Conservation (phyloP, 192 early-diverging fungal genomes). For the Neocallimastix lanati region DNA sequence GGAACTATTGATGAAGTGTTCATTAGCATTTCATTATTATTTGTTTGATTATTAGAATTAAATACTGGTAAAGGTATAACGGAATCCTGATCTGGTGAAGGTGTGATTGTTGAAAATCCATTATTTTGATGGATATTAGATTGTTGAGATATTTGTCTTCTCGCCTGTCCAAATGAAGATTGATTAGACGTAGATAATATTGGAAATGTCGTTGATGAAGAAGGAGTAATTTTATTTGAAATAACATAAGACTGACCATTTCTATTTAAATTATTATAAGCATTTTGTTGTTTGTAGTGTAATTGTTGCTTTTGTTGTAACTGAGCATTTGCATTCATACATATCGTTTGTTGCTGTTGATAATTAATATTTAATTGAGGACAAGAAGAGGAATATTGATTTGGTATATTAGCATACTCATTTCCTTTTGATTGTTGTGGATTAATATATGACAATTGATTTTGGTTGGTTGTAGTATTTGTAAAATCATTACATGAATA, state of each 20-base stretch:
- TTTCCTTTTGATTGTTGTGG: neutral
- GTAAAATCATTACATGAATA: neutral
- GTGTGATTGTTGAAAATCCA: neutral
- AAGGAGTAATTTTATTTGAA: neutral
- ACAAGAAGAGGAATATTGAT: neutral
- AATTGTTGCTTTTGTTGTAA: neutral
- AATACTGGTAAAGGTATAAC: neutral
- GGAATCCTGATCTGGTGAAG: neutral
- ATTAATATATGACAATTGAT: neutral
- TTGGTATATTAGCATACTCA: neutral
- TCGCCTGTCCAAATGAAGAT: neutral
- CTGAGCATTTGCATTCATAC: neutral
- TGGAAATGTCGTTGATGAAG: neutral
- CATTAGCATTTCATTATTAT: neutral
- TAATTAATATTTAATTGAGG: neutral
- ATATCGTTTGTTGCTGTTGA: neutral
- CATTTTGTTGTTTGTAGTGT: neutral
- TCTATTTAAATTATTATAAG: neutral
- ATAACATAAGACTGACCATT: neutral
- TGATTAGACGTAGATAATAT: neutral
- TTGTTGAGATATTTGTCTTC: neutral
- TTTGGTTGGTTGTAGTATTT: neutral
- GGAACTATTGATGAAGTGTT: neutral
- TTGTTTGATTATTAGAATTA: neutral
- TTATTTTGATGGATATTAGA: neutral